Percentiles rank a stretch among this genome's conserved stretches.
Conservation (phyloP, 495 filamentous ascomycete species). For the Penicillium herquei region DNA sequence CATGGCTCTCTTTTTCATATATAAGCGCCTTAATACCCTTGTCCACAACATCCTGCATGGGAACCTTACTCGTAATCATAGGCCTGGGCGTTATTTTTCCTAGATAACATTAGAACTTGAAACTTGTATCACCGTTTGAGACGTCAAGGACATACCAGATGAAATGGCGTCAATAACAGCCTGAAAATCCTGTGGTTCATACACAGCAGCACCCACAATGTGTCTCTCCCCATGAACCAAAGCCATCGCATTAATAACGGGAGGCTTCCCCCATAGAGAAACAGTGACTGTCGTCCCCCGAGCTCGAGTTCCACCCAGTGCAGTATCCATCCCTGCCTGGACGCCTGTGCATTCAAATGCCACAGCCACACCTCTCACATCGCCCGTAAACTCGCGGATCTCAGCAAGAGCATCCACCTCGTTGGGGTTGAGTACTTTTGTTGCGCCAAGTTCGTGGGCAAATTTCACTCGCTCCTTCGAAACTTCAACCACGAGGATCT, state of each 20-base stretch:
- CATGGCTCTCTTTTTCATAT: not conserved
- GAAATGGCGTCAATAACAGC: not conserved
- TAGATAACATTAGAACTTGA: not conserved
- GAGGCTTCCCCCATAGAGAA: not conserved
- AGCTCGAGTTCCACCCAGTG: not conserved
- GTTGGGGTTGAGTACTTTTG: conserved; percentile 54
- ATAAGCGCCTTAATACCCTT: not conserved
- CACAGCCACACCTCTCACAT: conserved; percentile 1
- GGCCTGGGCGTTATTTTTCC: not conserved
- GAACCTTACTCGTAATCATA: not conserved
- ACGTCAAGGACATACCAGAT: not conserved
- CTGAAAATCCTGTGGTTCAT: not conserved
- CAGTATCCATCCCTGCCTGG: not conserved
- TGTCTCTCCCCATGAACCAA: not conserved
- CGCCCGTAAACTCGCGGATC: conserved; percentile 45
- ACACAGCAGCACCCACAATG: not conserved
- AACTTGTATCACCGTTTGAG: not conserved
- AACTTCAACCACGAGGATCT: conserved; percentile 57
- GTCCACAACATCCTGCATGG: not conserved
- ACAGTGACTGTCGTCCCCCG: not conserved
- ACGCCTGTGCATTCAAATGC: not conserved
- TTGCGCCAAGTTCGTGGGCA: conserved; percentile 52
- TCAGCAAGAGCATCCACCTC: conserved; percentile 48
- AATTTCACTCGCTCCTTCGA: conserved; percentile 47
- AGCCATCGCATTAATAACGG: not conserved